phyloP scores from a whole-genome alignment of 192 early-diverging fungal genomes.

The Podila epigama region DNA sequence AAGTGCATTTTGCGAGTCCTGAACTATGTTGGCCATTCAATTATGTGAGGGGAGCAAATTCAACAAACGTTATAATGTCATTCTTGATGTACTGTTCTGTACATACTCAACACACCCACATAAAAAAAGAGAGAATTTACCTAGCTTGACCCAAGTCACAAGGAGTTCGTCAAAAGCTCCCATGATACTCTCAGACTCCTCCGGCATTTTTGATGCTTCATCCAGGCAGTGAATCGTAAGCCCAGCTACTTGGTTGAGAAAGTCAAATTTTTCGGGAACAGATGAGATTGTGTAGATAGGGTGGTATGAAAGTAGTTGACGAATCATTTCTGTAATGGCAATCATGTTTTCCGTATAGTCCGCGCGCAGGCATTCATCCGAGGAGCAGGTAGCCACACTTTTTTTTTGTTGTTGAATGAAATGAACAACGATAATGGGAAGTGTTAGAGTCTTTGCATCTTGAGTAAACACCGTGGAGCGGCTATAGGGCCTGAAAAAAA shows the following conservation, averaged over 20 bases:
- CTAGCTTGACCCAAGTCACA: conserved; percentile 66
- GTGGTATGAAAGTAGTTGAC: conserved; percentile 62
- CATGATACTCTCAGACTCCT: conserved; percentile 58
- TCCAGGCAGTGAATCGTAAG: conserved; percentile 64
- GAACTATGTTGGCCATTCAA: conserved; percentile 20
- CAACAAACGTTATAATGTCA: no score
- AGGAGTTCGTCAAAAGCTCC: conserved; percentile 71
- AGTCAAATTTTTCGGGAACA: conserved; percentile 60
- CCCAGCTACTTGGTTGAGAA: conserved; percentile 64
- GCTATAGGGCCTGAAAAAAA: neutral
- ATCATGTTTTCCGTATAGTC: conserved; percentile 50
- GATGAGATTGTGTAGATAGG: conserved; percentile 55
- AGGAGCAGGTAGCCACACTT: conserved; percentile 41
- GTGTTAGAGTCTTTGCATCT: no score
- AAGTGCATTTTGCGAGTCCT: conserved; percentile 42
- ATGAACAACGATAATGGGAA: no score
- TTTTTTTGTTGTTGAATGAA: no score
- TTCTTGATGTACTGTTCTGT: no score
- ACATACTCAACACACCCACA: no score
- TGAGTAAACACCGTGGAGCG: no score
- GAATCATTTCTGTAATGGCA: conserved; percentile 58
- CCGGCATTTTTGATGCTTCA: conserved; percentile 52
- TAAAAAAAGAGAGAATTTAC: conserved; percentile 35
- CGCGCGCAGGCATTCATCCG: conserved; percentile 40
- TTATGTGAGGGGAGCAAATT: no score